phyloP scores from a whole-genome alignment of 2,329 filamentous ascomycete species.

The Sporothrix phasma region DNA sequence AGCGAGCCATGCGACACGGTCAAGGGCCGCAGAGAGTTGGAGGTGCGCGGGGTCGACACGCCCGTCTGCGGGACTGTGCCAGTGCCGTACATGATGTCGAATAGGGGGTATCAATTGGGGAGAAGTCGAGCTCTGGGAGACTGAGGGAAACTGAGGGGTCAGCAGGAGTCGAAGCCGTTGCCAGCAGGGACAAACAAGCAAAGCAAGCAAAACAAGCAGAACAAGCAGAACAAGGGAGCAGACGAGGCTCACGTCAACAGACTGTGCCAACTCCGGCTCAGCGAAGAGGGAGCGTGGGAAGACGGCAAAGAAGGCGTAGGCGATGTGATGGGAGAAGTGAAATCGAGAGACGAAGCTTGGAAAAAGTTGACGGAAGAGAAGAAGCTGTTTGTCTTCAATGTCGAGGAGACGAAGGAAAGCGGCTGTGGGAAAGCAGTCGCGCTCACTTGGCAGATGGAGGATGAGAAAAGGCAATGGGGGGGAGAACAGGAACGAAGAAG shows the following conservation, averaged over 20 bases:
- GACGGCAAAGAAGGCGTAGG: not conserved
- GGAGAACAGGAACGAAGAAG: not conserved
- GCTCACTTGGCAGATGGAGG: slow-evolving; percentile 4
- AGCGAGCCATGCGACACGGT: slow-evolving; percentile 87
- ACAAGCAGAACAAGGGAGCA: not conserved
- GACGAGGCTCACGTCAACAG: slow-evolving; percentile 10
- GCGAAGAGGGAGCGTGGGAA: slow-evolving; percentile 20
- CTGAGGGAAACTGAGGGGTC: not conserved
- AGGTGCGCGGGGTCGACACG: slow-evolving; percentile 91
- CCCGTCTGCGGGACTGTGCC: slow-evolving; percentile 82
- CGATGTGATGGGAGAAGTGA: not conserved
- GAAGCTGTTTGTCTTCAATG: not conserved
- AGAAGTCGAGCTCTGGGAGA: slow-evolving; percentile 2
- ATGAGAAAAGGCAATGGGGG: not conserved
- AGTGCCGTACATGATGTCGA: slow-evolving; percentile 69
- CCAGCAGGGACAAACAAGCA: too few species aligned
- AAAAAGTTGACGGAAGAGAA: not conserved
- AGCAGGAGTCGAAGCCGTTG: not conserved
- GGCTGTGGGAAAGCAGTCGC: not conserved
- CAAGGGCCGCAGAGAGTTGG: slow-evolving; percentile 82
- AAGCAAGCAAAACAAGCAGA: not conserved
- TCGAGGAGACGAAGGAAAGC: not conserved
- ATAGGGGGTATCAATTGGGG: slow-evolving; percentile 23
- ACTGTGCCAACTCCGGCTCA: slow-evolving; percentile 19
- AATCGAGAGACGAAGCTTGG: not conserved